A percentile compares a stretch with the other conserved stretches of the same genome.
phyloP scores from a whole-genome alignment of 352 stramenopile genomes.

The Thraustochytrium sp. region DNA sequence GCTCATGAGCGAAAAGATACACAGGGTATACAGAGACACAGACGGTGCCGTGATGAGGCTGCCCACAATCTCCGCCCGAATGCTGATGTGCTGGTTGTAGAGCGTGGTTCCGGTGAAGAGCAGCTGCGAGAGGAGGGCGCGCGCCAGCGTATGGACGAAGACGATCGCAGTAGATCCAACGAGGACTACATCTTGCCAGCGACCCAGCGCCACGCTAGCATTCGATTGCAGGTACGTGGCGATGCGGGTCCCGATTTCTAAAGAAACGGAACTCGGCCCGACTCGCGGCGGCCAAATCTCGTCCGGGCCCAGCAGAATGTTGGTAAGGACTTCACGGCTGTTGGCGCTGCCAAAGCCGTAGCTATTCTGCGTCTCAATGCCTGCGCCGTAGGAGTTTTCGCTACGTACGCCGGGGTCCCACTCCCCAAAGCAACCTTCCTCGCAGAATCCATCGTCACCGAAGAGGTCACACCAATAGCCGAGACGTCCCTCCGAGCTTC shows the following conservation, averaged over 20 bases:
- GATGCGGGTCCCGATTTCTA: background rate
- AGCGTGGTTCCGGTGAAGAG: background rate
- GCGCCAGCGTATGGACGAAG: background rate
- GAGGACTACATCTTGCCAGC: background rate
- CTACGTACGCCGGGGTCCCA: too few relatives aligned
- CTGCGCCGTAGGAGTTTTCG: background rate
- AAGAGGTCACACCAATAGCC: background rate
- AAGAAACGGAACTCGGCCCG: background rate
- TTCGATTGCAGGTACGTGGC: background rate
- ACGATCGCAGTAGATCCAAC: background rate
- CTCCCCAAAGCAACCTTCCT: background rate
- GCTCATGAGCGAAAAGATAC: background rate
- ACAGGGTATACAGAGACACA: background rate
- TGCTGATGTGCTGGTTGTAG: background rate
- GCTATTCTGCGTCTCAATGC: background rate
- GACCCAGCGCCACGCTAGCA: background rate
- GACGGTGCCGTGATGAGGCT: background rate
- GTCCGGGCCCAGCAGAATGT: background rate
- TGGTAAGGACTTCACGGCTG: background rate
- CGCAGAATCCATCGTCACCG: background rate
- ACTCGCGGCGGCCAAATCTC: background rate
- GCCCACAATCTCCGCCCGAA: background rate
- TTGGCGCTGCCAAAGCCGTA: background rate
- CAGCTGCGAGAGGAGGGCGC: background rate
- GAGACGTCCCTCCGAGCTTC: background rate